Conservation (phyloP, 2,329 filamentous ascomycete genomes). For the Knoxdaviesia proteae region DNA sequence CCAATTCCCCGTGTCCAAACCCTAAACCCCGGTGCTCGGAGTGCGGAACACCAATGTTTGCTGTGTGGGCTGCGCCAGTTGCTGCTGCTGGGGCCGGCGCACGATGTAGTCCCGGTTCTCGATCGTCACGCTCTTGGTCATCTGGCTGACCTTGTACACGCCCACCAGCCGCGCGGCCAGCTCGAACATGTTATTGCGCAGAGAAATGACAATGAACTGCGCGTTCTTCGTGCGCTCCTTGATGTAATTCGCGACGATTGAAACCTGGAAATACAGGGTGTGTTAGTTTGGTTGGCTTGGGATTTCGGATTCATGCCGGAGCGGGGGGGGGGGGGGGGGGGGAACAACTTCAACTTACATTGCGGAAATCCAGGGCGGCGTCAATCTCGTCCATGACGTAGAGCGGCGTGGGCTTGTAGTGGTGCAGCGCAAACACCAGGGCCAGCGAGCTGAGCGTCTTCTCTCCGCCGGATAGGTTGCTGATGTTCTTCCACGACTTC, state of each 20-base stretch:
- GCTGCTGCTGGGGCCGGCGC: constrained; percentile 15
- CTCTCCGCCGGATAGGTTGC: constrained; percentile 85
- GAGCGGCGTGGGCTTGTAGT: constrained; percentile 91
- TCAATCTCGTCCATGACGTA: constrained; percentile 99
- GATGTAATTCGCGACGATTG: constrained; percentile 96
- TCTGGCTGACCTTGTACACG: constrained; percentile 99
- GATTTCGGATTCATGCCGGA: too few species aligned
- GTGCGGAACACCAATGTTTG: neutral
- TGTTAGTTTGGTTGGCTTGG: neutral
- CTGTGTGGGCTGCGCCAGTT: constrained; percentile 7
- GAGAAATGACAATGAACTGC: constrained; percentile 94
- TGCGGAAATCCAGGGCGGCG: constrained; percentile 90
- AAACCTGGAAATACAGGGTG: constrained; percentile 38
- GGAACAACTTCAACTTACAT: constrained; percentile 41
- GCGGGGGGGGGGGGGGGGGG: constrained; percentile 1
- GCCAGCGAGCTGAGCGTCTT: constrained; percentile 90
- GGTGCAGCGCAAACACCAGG: constrained; percentile 91
- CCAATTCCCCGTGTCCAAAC: constrained; percentile 3
- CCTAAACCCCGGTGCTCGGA: neutral
- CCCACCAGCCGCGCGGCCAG: constrained; percentile 85
- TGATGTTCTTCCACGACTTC: constrained; percentile 99
- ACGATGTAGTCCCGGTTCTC: constrained; percentile 63
- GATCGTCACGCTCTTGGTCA: constrained; percentile 83
- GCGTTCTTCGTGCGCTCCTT: constrained; percentile 98
- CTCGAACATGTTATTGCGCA: constrained; percentile 99